Conservation (phyloP, 805 yeast genomes). For the Candida michaelii region DNA sequence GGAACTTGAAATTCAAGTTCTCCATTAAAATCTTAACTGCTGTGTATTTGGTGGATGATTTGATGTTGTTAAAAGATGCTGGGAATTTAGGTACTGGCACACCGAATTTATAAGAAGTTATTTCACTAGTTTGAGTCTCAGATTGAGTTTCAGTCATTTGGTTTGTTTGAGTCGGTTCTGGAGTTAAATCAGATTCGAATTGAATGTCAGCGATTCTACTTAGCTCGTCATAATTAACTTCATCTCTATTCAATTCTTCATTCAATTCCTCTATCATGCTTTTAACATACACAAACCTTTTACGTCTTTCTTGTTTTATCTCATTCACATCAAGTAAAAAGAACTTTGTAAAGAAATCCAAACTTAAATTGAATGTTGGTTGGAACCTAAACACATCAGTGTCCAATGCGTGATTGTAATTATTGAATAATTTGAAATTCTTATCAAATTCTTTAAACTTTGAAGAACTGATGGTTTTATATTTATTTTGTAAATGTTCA, state of each 20-base stretch:
- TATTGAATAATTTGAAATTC: conserved; percentile 1
- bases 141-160: not conserved
- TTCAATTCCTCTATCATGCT: not conserved
- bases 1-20: conserved; percentile 8
- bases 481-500: not conserved
- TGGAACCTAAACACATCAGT: conserved; percentile 5
- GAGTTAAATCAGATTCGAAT: not conserved
- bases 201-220: conserved; percentile 7
- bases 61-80: conserved; percentile 4
- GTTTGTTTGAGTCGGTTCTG: not conserved
- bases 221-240: conserved; percentile 8
- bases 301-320: conserved; percentile 1
- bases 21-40: conserved; percentile 8
- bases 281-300: conserved; percentile 8
- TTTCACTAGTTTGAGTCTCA: not conserved
- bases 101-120: conserved; percentile 3
- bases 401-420: conserved; percentile 3
- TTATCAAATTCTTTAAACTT: conserved; percentile 6
- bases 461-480: not conserved
- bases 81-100: conserved; percentile 11
- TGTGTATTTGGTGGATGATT: not conserved
- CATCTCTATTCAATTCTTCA: conserved; percentile 5
- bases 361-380: not conserved
- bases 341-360: conserved; percentile 4
- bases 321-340: conserved; percentile 6